phyloP scores from a whole-genome alignment of 2,329 filamentous ascomycete genomes.

The Colletotrichum sp. region DNA sequence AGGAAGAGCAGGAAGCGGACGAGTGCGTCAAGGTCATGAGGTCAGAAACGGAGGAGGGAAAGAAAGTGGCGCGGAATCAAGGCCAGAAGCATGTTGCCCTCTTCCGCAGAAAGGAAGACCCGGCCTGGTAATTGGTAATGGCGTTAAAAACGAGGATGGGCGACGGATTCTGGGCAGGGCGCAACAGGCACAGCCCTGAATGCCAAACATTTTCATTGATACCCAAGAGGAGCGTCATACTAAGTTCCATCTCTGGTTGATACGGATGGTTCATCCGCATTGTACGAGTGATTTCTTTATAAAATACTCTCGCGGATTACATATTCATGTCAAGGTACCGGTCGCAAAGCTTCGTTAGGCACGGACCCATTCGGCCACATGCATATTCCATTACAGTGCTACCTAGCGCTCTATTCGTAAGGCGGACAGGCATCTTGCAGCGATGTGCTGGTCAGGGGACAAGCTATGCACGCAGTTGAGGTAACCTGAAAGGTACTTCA shows the following conservation, averaged over 20 bases:
- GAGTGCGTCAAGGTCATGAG: constrained; percentile 77
- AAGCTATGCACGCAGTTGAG: not conserved
- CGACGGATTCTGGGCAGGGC: not conserved
- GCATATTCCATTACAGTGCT: not conserved
- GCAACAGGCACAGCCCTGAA: not conserved
- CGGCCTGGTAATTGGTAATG: constrained; percentile 75
- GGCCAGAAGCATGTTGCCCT: constrained; percentile 91
- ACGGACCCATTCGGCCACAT: not conserved
- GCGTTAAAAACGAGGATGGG: too few species aligned
- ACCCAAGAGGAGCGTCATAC: not conserved
- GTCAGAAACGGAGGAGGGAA: constrained; percentile 92
- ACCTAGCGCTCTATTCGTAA: not conserved
- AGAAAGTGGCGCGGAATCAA: constrained; percentile 91
- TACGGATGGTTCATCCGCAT: not conserved
- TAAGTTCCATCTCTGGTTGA: not conserved
- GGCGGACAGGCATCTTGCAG: not conserved
- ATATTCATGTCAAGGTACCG: not conserved
- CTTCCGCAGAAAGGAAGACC: constrained; percentile 81
- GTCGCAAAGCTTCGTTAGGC: not conserved
- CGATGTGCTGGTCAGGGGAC: not conserved
- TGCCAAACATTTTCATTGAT: not conserved
- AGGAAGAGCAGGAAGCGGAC: constrained; percentile 71
- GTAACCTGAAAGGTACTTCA: not conserved
- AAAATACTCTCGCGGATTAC: not conserved
- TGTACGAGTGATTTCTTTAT: not conserved